These are phyloP conservation scores for Fusarium sp. DNA, from an alignment of 2,329 filamentous ascomycete species.

Conservation along the genomic window DNA sequence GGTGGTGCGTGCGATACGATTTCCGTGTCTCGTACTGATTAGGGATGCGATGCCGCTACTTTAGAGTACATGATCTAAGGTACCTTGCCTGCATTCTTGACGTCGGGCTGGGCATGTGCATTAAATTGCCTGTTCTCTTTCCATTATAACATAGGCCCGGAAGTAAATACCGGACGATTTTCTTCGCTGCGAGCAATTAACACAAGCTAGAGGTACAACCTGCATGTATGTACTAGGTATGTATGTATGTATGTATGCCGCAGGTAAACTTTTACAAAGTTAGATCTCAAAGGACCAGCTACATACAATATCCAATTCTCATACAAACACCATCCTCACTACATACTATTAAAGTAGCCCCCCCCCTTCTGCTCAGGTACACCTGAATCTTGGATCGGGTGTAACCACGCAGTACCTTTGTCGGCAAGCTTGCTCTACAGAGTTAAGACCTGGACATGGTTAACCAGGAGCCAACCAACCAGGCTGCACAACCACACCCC, in stretches of 20 bases:
- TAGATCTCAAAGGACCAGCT: neutral
- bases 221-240: neutral
- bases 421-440: neutral
- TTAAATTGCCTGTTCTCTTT: neutral
- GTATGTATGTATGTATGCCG: neutral
- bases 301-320: neutral
- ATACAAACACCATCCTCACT: neutral
- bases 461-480: conserved; percentile 4
- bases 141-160: no score
- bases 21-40: conserved; percentile 1
- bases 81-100: conserved; percentile 4
- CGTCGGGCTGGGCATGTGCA: neutral
- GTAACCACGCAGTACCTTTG: conserved; percentile 10
- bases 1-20: conserved; percentile 25
- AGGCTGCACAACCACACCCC: conserved; percentile 6
- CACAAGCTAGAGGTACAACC: conserved; percentile 11
- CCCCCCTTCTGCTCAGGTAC: conserved; percentile 22
- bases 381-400: conserved; percentile 26
- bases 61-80: conserved; percentile 10
- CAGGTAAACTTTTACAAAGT: neutral
- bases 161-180: conserved; percentile 1
- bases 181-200: neutral
- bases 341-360: neutral
- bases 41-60: conserved; percentile 14
- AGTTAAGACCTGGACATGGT: conserved; percentile 7